These are phyloP conservation scores for Arthrobotrys entomopaga DNA, from an alignment of 2,329 filamentous ascomycete species.

Conservation along the genomic window DNA sequence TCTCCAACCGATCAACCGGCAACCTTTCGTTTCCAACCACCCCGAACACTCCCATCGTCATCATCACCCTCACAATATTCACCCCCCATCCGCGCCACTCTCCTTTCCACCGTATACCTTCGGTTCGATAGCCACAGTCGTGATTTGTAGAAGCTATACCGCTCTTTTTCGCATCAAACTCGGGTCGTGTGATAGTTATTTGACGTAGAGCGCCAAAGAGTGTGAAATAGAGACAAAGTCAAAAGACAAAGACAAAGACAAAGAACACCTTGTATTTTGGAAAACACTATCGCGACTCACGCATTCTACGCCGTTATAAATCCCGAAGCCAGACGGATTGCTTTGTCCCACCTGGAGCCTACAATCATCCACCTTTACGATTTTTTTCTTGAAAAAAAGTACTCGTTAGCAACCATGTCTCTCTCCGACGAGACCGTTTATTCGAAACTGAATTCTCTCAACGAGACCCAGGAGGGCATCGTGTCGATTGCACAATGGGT, in stretches of 20 bases:
- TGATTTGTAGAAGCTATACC: conserved; percentile 26
- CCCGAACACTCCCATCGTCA: not conserved
- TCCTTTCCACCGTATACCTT: not conserved
- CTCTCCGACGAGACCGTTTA: conserved; percentile 96
- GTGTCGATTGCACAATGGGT: conserved; percentile 98
- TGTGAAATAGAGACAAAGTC: too few species aligned
- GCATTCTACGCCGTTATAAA: too few species aligned
- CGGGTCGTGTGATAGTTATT: conserved; percentile 38
- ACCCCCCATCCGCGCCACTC: not conserved
- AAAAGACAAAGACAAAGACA: too few species aligned
- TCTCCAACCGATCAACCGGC: conserved; percentile 25
- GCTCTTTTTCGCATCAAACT: conserved; percentile 17
- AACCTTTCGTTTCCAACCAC: conserved; percentile 16
- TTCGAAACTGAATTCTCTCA: conserved; percentile 92
- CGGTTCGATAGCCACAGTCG: conserved; percentile 5
- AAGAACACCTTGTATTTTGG: conserved; percentile 3
- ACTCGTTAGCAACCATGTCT: conserved; percentile 71
- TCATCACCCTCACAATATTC: conserved; percentile 2
- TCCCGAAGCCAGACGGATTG: too few species aligned
- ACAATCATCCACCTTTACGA: not conserved
- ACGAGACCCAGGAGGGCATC: conserved; percentile 97
- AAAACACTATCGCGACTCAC: too few species aligned
- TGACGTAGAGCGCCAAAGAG: conserved; percentile 27
- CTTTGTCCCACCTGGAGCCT: too few species aligned
- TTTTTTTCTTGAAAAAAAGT: not conserved